These are phyloP conservation scores for Parathielavia hyrcaniae DNA, from an alignment of 495 filamentous ascomycete genomes.

Conservation along the genomic window DNA sequence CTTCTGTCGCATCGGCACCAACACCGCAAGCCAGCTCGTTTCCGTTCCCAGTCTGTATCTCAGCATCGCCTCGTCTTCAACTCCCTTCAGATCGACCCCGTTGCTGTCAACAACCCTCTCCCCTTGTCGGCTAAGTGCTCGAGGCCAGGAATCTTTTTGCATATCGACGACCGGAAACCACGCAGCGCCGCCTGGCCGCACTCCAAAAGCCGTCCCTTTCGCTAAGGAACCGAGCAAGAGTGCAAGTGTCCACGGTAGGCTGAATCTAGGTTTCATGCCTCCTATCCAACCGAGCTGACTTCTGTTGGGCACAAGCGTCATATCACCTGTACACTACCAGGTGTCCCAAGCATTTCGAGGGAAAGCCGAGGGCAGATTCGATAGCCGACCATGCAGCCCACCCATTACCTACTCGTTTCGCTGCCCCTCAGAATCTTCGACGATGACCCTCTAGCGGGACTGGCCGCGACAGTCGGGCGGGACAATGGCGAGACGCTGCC, in stretches of 20 bases:
- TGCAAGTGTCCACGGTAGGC: too few relatives aligned
- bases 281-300: too few relatives aligned
- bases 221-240: too few relatives aligned
- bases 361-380: neutral
- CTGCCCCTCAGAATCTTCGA: constrained; percentile 46
- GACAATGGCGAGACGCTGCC: constrained; percentile 71
- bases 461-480: constrained; percentile 62
- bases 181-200: too few relatives aligned
- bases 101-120: neutral
- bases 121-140: too few relatives aligned
- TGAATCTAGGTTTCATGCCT: too few relatives aligned
- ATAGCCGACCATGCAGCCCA: constrained; percentile 32
- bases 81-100: neutral
- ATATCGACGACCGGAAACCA: too few relatives aligned
- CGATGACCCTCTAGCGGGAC: constrained; percentile 70
- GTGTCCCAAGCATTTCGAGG: neutral
- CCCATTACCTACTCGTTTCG: constrained; percentile 43
- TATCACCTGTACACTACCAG: too few relatives aligned
- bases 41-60: too few relatives aligned
- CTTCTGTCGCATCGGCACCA: constrained; percentile 2
- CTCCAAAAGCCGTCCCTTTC: too few relatives aligned
- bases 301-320: too few relatives aligned
- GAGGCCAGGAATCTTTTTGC: too few relatives aligned
- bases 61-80: neutral
- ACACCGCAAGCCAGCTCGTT: neutral